These are phyloP conservation scores for Ettlia oleoabundans DNA, from an alignment of 139 green algal genomes.

Conservation along the genomic window DNA sequence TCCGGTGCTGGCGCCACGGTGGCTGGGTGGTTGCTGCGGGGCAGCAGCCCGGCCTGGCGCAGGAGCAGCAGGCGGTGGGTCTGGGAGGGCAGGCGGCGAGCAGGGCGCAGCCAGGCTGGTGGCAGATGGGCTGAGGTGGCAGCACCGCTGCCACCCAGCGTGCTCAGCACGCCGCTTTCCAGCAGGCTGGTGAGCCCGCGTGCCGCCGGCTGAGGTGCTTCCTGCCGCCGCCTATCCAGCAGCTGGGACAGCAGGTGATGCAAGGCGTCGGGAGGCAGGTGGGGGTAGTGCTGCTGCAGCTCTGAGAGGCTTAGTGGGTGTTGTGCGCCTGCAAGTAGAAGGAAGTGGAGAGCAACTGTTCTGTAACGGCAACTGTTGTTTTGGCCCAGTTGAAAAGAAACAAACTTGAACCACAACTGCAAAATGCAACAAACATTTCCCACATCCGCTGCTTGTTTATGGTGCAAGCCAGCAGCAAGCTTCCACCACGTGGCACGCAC, in stretches of 20 bases:
- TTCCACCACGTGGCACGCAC: too few relatives aligned
- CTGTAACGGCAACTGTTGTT: not conserved
- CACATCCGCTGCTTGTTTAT: too few relatives aligned
- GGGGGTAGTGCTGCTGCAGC: constrained; percentile 38
- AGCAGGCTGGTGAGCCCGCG: constrained; percentile 50
- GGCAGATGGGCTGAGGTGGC: not conserved
- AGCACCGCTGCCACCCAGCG: not conserved
- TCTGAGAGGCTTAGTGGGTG: constrained; percentile 29
- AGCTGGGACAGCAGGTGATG: constrained; percentile 51
- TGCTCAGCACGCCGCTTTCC: constrained; percentile 25
- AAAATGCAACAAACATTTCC: too few relatives aligned
- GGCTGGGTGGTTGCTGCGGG: not conserved
- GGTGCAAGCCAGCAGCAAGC: too few relatives aligned
- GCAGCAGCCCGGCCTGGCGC: constrained; percentile 5
- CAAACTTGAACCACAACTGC: too few relatives aligned
- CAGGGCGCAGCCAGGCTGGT: not conserved
- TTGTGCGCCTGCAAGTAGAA: constrained; percentile 45
- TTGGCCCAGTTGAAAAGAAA: not conserved
- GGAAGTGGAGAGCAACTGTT: not conserved
- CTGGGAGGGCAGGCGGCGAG: not conserved
- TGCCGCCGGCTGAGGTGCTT: constrained; percentile 17
- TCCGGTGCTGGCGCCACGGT: constrained; percentile 34
- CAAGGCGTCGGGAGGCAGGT: constrained; percentile 52
- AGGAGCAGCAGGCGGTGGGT: constrained; percentile 25
- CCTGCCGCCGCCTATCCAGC: constrained; percentile 36